Conservation (phyloP, 441 rosid species). For the Populus trichocarpa region DNA sequence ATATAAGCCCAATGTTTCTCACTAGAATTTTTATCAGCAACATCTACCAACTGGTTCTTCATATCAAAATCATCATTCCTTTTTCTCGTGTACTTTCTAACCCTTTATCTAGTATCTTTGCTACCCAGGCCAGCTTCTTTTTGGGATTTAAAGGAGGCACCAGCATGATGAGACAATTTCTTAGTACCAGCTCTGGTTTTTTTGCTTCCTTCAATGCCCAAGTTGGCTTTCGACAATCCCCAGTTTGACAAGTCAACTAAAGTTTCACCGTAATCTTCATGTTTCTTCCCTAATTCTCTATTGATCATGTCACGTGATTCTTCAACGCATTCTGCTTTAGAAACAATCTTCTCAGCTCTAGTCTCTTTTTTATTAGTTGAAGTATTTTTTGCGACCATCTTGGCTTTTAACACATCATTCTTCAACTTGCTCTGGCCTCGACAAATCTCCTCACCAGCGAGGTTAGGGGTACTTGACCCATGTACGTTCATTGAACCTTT, state of each 20-base stretch:
- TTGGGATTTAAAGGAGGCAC: neutral
- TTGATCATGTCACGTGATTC: neutral
- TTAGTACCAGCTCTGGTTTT: neutral
- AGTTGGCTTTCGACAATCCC: conserved; percentile 1
- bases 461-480: neutral
- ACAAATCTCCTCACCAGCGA: conserved; percentile 5
- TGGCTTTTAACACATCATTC: neutral
- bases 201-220: neutral
- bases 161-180: neutral
- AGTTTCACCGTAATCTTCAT: neutral
- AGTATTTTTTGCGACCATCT: neutral
- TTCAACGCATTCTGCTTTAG: neutral
- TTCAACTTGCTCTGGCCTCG: conserved; percentile 3
- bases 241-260: neutral
- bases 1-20: too few species aligned
- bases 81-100: neutral
- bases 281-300: neutral
- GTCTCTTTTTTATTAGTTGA: neutral
- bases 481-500: neutral
- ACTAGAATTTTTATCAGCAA: neutral
- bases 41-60: neutral
- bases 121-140: neutral
- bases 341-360: neutral
- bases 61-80: neutral
- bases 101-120: neutral